phyloP scores from a whole-genome alignment of 306 rosid genomes.

The Sophora flavescens region DNA sequence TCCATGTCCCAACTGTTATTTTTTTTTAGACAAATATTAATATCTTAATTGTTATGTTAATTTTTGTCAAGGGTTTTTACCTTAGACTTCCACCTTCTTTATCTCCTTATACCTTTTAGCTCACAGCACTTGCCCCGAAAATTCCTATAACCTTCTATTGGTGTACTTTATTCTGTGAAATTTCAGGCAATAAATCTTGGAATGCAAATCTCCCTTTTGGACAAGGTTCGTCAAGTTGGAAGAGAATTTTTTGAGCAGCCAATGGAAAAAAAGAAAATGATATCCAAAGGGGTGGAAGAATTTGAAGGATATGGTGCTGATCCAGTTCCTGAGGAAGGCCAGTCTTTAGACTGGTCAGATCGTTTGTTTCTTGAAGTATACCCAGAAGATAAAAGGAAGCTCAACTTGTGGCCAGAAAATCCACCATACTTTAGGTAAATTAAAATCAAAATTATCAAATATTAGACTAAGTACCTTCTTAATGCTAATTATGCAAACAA shows the following conservation, averaged over 20 bases:
- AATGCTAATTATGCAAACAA: not conserved
- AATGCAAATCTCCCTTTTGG: slow-evolving; percentile 40
- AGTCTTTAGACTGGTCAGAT: slow-evolving; percentile 55
- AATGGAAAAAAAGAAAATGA: slow-evolving; percentile 47
- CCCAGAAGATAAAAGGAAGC: slow-evolving; percentile 44
- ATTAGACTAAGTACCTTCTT: not conserved
- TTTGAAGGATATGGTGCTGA: slow-evolving; percentile 55
- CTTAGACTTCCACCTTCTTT: no score
- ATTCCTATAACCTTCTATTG: not conserved
- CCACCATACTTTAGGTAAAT: slow-evolving; percentile 51
- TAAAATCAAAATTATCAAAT: not conserved
- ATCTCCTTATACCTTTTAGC: no score
- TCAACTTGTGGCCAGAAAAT: slow-evolving; percentile 48
- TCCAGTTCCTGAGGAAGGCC: slow-evolving; percentile 51
- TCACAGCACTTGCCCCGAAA: not conserved
- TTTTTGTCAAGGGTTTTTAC: no score
- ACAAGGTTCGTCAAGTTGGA: slow-evolving; percentile 44
- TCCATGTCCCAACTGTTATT: not conserved
- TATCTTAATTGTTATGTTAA: no score
- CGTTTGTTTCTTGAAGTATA: slow-evolving; percentile 46
- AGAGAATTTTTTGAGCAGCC: slow-evolving; percentile 53
- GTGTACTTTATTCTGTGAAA: not conserved
- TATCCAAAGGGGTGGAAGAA: slow-evolving; percentile 41
- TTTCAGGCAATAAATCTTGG: slow-evolving; percentile 59
- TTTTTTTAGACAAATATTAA: no score